Conservation (phyloP, 129 eudicot genomes). For the Saposhnikovia divaricata region DNA sequence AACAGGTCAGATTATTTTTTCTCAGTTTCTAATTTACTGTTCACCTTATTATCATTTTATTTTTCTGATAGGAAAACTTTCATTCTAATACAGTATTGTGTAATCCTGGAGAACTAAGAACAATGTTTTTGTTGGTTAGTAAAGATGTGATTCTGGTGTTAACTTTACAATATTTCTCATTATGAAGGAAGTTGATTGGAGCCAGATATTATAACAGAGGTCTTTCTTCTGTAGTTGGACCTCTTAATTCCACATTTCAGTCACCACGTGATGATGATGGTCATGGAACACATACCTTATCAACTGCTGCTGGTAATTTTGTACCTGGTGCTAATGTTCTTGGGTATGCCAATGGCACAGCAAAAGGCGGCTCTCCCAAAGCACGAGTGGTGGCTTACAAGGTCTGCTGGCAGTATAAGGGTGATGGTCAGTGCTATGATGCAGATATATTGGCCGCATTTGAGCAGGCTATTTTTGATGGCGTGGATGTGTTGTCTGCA, state of each 20-base stretch:
- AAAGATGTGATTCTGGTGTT: not conserved
- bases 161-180: slow-evolving; percentile 6
- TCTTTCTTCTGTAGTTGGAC: slow-evolving; percentile 49
- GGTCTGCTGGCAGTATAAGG: slow-evolving; percentile 73
- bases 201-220: slow-evolving; percentile 93
- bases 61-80: not conserved
- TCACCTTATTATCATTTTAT: not conserved
- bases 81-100: too few relatives aligned
- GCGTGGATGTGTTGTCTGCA: slow-evolving; percentile 84
- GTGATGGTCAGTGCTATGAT: slow-evolving; percentile 64
- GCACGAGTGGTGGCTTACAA: slow-evolving; percentile 89
- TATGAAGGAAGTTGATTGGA: slow-evolving; percentile 79
- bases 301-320: slow-evolving; percentile 90
- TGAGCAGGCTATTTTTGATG: slow-evolving; percentile 81
- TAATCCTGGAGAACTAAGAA: not conserved
- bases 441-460: slow-evolving; percentile 87
- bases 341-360: slow-evolving; percentile 76
- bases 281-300: slow-evolving; percentile 91
- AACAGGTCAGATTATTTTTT: slow-evolving; percentile 56
- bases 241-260: slow-evolving; percentile 35
- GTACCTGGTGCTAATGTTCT: slow-evolving; percentile 60
- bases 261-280: slow-evolving; percentile 80
- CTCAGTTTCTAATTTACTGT: slow-evolving; percentile 1
- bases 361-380: slow-evolving; percentile 91
- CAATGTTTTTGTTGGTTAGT: not conserved